Percentiles rank a stretch among this genome's conserved stretches.
These are phyloP conservation scores for Galium porrigens DNA, from an alignment of 305 asterid species.

Conservation along the genomic window DNA sequence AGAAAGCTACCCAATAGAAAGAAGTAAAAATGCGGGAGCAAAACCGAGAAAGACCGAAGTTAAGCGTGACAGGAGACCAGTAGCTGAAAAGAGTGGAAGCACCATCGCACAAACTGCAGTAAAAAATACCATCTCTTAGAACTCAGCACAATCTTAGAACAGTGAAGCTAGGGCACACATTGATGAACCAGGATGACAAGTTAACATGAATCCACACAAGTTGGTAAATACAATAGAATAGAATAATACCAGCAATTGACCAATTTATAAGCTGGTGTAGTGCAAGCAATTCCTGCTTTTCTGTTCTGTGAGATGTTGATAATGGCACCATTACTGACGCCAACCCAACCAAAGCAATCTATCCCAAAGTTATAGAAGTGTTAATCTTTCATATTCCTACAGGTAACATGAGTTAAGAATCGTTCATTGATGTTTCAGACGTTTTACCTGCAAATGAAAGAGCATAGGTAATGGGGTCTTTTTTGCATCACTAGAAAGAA, in stretches of 20 bases:
- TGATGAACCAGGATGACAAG: not conserved
- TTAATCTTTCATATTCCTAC: not conserved
- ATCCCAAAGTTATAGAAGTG: conserved; percentile 17
- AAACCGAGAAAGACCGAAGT: conserved; percentile 79
- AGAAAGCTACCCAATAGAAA: conserved; percentile 66
- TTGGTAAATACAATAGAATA: not conserved
- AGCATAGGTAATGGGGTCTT: conserved; percentile 41
- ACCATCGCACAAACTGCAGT: conserved; percentile 51
- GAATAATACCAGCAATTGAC: conserved; percentile 66
- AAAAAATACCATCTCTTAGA: not conserved
- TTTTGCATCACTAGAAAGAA: conserved; percentile 31
- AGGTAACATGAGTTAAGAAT: not conserved
- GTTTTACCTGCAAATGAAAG: conserved; percentile 62
- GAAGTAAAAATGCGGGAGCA: conserved; percentile 85
- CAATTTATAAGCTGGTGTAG: conserved; percentile 79
- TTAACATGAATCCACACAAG: not conserved
- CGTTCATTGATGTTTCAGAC: not conserved
- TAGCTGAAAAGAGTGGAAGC: conserved; percentile 74
- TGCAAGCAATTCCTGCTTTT: conserved; percentile 63
- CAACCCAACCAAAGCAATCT: conserved; percentile 56
- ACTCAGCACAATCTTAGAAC: not conserved
- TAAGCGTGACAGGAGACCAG: conserved; percentile 63
- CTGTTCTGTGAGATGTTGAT: conserved; percentile 80
- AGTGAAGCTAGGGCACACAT: not conserved
- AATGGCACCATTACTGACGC: conserved; percentile 72